Evolutionary conservation across 1,284 basidiomycete species (phyloP).

Genomic region (Sporisorium reilianum): DNA sequence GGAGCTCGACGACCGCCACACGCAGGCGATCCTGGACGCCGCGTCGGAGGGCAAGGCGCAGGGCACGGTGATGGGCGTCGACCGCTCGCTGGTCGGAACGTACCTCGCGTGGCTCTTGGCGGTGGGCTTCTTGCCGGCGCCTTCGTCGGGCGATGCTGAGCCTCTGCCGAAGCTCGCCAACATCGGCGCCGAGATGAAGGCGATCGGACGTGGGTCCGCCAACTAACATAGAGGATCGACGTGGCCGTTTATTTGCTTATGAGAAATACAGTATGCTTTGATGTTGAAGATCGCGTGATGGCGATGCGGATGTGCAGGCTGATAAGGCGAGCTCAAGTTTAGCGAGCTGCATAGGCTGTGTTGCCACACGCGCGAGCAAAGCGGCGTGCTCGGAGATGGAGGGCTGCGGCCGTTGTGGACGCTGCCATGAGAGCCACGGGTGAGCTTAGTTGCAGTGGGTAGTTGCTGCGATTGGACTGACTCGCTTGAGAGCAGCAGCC

Average conservation of each 20-base stretch:
- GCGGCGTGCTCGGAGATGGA: no score
- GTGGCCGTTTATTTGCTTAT: background rate
- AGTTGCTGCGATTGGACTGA: background rate
- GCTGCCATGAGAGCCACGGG: no score
- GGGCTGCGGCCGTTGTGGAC: no score
- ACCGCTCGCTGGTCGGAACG: slow-evolving; percentile 81
- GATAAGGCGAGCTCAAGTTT: background rate
- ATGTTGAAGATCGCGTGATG: background rate
- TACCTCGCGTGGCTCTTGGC: slow-evolving; percentile 95
- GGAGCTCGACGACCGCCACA: slow-evolving; percentile 89
- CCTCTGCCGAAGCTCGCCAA: slow-evolving; percentile 58
- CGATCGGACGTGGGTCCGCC: slow-evolving; percentile 67
- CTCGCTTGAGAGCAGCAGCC: background rate
- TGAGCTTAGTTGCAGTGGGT: no score
- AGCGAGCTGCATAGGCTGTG: background rate
- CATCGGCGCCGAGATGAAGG: slow-evolving; percentile 52
- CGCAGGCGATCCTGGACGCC: slow-evolving; percentile 76
- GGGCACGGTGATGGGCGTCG: slow-evolving; percentile 77
- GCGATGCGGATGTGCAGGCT: background rate
- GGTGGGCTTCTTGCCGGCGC: slow-evolving; percentile 79
- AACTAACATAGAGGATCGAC: slow-evolving; percentile 48
- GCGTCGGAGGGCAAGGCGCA: slow-evolving; percentile 70
- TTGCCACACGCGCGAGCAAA: no score
- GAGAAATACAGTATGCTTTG: background rate
- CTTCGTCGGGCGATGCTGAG: slow-evolving; percentile 28